Evolutionary conservation across 345 rosid genomes (phyloP).

Genomic region (Garcia nutans): DNA sequence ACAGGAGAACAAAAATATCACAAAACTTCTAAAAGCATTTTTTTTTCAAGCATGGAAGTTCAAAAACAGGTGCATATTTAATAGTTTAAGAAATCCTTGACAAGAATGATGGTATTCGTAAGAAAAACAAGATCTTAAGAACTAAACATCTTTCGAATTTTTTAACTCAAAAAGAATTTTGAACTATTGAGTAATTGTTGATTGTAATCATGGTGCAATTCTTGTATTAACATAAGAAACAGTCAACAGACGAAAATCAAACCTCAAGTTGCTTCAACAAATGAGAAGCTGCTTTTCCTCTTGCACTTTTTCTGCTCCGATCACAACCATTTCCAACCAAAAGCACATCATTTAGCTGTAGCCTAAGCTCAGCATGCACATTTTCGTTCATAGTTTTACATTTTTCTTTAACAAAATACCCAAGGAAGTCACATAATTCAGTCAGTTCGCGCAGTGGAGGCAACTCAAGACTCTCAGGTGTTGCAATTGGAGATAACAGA

Average conservation of each 20-base stretch:
- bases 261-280: conserved; percentile 85
- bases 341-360: conserved; percentile 65
- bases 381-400: conserved; percentile 46
- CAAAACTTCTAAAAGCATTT: not conserved
- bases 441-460: conserved; percentile 70
- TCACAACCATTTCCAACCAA: conserved; percentile 65
- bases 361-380: conserved; percentile 54
- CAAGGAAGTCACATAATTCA: conserved; percentile 76
- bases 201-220: not conserved
- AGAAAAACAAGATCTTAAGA: not conserved
- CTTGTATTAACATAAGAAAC: not conserved
- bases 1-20: not conserved
- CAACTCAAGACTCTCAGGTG: conserved; percentile 75
- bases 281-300: conserved; percentile 74
- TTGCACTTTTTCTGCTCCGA: conserved; percentile 59
- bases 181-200: not conserved
- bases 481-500: conserved; percentile 72
- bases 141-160: not conserved
- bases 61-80: not conserved
- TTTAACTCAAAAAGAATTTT: not conserved
- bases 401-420: conserved; percentile 55
- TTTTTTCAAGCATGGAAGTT: not conserved
- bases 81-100: not conserved
- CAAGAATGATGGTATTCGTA: not conserved
- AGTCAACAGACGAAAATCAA: conserved; percentile 22